Base-by-base conservation (phyloP, 164 flowering plant genomes). In the Liriodendron chinense region DNA sequence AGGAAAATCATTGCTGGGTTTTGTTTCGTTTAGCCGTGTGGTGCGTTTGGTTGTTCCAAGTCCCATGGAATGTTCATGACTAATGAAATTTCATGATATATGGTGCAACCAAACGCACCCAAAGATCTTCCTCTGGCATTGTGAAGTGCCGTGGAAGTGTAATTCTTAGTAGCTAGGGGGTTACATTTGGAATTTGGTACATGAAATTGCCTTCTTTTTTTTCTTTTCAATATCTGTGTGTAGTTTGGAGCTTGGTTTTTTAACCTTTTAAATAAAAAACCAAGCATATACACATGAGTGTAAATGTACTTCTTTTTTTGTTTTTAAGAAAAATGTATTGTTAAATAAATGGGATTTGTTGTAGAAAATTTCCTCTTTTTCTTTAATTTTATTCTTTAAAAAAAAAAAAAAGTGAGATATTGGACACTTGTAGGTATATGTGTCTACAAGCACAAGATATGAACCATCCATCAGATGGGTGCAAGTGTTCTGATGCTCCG, bases 181-280 rank as follows among this genome's bases (percentile, higher is more conserved):
- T 23, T 13, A 21, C 28, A 22, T 64, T 8, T 67, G 69, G 26
- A 28, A 67, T 67, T 67, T 67, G 26, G 69, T 26, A 34, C 14
- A 67, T 18, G 69, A 9, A 67, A 67, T 67, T 6, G 47, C 47
- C 20, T 34, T 26, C 25, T 28, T 5, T 1, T 7, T 28, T 28
- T 67, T 65, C 9, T 65, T 26, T 64, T 24, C 1, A 22, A 8
- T 14, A 22, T 64, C 24, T 9, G 67, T 24, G 67, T 25, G 69
- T 65, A 9, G 23, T 8, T 25, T 24, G 22, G 69, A 47, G 69
- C 69, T 65, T 65, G 68, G 68, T 65, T 24, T 67, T 67, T 67
- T 14, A 4, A 67, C n/a, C 49, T 18, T 67, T 67, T 67, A 26
- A 67, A 67, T 28, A 67, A 67, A 67, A 66, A 14, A 28, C 69